Percentiles rank a stretch among this genome's conserved stretches.
Evolutionary conservation across 78 protist genomes (phyloP).

Genomic region (Polysphondylium violaceum): DNA sequence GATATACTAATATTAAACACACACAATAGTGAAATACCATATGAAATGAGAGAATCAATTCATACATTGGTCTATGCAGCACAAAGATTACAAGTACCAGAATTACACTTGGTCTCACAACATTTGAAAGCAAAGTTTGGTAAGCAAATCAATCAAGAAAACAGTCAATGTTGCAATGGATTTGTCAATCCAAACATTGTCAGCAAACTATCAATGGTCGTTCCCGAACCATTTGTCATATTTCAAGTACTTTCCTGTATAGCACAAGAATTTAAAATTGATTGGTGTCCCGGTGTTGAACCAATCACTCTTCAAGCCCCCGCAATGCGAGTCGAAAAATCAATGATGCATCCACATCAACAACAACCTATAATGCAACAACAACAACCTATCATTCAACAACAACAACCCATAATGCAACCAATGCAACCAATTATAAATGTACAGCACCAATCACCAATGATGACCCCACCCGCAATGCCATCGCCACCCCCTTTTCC

Average conservation of each 20-base stretch:
- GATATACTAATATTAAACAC: not conserved
- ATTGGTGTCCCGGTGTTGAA: constrained; percentile 33
- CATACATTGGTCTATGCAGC: constrained; percentile 78
- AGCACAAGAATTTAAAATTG: constrained; percentile 47
- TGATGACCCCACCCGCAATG: not conserved
- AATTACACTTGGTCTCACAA: constrained; percentile 53
- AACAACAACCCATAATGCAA: not conserved
- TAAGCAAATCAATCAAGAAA: constrained; percentile 27
- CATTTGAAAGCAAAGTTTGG: constrained; percentile 77
- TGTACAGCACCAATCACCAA: constrained; percentile 27
- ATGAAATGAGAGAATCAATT: constrained; percentile 69
- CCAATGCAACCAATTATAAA: not conserved
- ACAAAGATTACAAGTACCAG: constrained; percentile 79
- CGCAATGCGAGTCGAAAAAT: not conserved
- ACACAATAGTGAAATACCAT: constrained; percentile 73
- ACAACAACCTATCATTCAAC: constrained; percentile 7
- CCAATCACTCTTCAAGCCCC: not conserved
- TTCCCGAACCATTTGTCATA: constrained; percentile 70
- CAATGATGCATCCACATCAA: not conserved
- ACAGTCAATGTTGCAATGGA: constrained; percentile 35
- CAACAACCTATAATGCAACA: constrained; percentile 11
- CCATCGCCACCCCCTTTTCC: constrained; percentile 10
- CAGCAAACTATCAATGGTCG: constrained; percentile 27
- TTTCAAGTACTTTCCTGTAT: constrained; percentile 60
- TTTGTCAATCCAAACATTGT: constrained; percentile 77